Evolutionary conservation across 2,329 filamentous ascomycete species (phyloP).

Genomic region (Aspergillus aculeatinus): DNA sequence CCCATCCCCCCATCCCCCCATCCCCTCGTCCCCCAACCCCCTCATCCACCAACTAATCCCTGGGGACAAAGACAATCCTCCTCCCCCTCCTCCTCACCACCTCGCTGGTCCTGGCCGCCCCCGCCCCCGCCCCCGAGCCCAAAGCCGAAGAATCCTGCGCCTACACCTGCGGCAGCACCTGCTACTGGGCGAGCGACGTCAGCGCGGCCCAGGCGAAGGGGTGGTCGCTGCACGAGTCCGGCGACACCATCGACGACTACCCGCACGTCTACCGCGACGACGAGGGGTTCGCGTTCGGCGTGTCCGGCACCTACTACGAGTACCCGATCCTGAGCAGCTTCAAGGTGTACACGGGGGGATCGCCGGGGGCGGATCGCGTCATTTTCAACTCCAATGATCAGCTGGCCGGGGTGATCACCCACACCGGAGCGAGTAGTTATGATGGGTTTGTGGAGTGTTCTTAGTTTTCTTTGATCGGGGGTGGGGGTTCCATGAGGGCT

Average conservation of each 20-base stretch:
- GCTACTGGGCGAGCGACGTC: conserved; percentile 54
- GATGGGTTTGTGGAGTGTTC: conserved; percentile 66
- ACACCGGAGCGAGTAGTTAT: conserved; percentile 64
- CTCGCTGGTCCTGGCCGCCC: conserved; percentile 26
- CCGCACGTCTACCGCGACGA: conserved; percentile 63
- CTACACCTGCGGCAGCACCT: conserved; percentile 55
- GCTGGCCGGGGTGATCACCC: conserved; percentile 66
- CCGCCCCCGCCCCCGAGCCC: too few species aligned
- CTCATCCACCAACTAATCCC: too few species aligned
- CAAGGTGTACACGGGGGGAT: conserved; percentile 57
- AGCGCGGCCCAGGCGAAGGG: conserved; percentile 52
- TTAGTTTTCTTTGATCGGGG: too few species aligned
- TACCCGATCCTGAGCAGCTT: conserved; percentile 58
- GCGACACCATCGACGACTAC: conserved; percentile 46
- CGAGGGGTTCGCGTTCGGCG: conserved; percentile 61
- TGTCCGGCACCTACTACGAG: conserved; percentile 61
- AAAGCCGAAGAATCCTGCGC: conserved; percentile 30
- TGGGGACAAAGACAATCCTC: background rate
- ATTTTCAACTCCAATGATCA: conserved; percentile 59
- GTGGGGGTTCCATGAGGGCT: too few species aligned
- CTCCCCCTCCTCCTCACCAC: conserved; percentile 24
- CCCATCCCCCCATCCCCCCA: too few species aligned
- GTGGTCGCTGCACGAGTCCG: conserved; percentile 50
- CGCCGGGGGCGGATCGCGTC: conserved; percentile 66
- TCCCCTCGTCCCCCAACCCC: too few species aligned